A percentile compares a stretch with the other conserved stretches of the same genome.
phyloP scores from a whole-genome alignment of 2,329 filamentous ascomycete species.

The Metarhizium rileyi region DNA sequence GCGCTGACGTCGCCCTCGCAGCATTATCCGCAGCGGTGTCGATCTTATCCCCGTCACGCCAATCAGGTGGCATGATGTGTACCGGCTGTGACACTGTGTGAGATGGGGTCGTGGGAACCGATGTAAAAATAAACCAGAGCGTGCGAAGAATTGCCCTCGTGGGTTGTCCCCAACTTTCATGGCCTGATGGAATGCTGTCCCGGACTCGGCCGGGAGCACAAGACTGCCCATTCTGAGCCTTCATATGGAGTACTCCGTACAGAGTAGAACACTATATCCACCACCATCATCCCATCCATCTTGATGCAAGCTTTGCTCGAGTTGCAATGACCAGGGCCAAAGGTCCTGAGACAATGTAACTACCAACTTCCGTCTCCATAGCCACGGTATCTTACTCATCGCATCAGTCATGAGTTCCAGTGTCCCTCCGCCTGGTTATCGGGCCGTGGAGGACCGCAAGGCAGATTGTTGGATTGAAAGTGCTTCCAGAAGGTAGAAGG shows the following conservation, averaged over 20 bases:
- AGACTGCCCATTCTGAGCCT: neutral
- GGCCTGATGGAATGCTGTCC: no score
- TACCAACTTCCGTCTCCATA: conserved; percentile 2
- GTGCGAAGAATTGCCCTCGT: neutral
- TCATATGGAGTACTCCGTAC: no score
- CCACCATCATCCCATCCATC: no score
- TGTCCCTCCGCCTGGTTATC: neutral
- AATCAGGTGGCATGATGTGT: neutral
- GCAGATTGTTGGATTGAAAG: neutral
- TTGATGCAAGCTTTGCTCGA: no score
- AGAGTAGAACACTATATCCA: no score
- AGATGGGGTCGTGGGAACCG: neutral
- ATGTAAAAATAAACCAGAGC: conserved; percentile 3
- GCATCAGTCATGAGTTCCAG: neutral
- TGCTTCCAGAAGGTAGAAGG: neutral
- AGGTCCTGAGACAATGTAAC: neutral
- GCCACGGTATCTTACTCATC: neutral
- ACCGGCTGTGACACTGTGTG: neutral
- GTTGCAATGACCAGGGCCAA: neutral
- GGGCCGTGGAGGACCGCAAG: neutral
- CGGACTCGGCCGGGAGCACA: no score
- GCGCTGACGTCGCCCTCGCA: conserved; percentile 1
- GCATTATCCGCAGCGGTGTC: neutral
- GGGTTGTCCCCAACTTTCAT: neutral
- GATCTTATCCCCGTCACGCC: neutral